These are phyloP conservation scores for Amanita thiersii DNA, from an alignment of 768 basidiomycete species.

Conservation along the genomic window DNA sequence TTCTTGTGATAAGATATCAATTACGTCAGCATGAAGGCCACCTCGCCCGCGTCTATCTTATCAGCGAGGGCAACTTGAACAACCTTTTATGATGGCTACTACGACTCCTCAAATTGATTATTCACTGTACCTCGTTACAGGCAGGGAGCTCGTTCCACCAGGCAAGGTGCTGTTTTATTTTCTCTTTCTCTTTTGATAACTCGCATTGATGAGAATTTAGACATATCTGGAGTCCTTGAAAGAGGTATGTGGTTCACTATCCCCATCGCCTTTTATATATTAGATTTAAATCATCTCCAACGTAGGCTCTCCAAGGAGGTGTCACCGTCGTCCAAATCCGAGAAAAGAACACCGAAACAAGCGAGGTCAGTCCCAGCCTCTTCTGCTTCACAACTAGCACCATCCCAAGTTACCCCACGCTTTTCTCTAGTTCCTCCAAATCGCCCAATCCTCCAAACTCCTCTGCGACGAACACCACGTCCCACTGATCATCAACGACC, in stretches of 20 bases:
- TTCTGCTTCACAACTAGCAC: no score
- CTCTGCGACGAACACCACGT: conserved; percentile 72
- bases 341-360: conserved; percentile 78
- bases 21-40: no score
- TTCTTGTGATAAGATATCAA: no score
- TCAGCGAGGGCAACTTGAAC: no score
- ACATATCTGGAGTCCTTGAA: conserved; percentile 67
- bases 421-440: conserved; percentile 56
- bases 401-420: not conserved
- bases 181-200: conserved; percentile 8
- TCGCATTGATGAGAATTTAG: conserved; percentile 24
- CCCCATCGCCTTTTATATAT: not conserved
- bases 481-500: conserved; percentile 82
- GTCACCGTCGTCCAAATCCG: conserved; percentile 87
- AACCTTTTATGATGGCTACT: no score
- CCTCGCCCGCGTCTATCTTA: no score
- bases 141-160: conserved; percentile 64
- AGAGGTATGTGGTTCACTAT: conserved; percentile 37
- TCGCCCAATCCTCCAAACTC: conserved; percentile 60
- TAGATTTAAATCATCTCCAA: conserved; percentile 1
- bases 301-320: conserved; percentile 73
- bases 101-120: conserved; percentile 41
- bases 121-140: conserved; percentile 84
- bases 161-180: conserved; percentile 45
- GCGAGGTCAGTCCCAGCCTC: conserved; percentile 47